These are phyloP conservation scores for Vigna unguiculata DNA, from an alignment of 306 rosid genomes.

Conservation along the genomic window DNA sequence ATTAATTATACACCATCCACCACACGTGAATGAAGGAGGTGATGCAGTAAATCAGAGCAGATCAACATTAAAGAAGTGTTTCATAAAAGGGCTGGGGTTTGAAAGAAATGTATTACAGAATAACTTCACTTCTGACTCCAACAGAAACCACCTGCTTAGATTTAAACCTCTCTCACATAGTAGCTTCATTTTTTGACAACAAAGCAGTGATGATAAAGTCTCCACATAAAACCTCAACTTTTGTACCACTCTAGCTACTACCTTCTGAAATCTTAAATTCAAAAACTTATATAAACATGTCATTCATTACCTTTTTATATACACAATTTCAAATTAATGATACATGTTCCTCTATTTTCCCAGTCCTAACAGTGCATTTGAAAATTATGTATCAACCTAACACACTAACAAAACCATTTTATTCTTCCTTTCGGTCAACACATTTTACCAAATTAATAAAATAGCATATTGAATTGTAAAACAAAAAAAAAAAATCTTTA, in stretches of 20 bases:
- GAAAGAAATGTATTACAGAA: conserved; percentile 18
- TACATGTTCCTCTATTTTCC: no score
- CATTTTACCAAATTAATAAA: no score
- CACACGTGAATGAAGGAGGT: conserved; percentile 38
- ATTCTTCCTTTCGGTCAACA: no score
- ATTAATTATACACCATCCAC: conserved; percentile 40
- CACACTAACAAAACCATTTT: no score
- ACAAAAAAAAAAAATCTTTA: no score
- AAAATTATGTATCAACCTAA: no score
- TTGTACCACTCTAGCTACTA: background rate
- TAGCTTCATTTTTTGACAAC: background rate
- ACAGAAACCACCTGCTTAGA: conserved; percentile 26
- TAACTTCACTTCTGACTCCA: conserved; percentile 32
- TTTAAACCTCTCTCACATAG: background rate
- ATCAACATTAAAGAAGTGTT: conserved; percentile 39
- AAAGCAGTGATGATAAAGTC: background rate
- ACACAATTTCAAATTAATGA: no score
- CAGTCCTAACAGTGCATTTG: no score
- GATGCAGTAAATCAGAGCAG: conserved; percentile 14
- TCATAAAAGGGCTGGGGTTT: conserved; percentile 33
- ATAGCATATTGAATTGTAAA: no score
- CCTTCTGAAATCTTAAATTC: background rate
- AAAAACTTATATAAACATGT: conserved; percentile 11
- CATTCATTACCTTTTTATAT: no score
- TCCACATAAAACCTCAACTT: background rate